Conservation (phyloP, 169 alveolate genomes). For the Plasmodium malariae region DNA sequence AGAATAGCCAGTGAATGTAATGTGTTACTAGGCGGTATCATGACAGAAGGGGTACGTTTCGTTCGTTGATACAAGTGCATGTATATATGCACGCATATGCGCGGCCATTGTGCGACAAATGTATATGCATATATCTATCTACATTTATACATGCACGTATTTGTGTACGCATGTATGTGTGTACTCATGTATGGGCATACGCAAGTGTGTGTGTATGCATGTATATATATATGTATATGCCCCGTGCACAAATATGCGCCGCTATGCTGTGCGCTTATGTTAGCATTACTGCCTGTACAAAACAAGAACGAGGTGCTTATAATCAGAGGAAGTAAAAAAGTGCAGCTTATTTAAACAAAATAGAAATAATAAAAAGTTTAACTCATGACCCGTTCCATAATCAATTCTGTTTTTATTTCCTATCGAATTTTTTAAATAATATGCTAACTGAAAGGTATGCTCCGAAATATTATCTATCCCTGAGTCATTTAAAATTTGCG, state of each 20-base stretch:
- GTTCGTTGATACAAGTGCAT: not conserved
- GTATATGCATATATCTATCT: not conserved
- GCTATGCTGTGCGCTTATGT: too few species aligned
- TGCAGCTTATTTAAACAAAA: slow-evolving; percentile 81
- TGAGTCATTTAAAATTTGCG: slow-evolving; percentile 53
- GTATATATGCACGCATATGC: not conserved
- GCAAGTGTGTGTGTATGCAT: not conserved
- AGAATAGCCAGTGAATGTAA: not conserved
- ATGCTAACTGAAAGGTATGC: slow-evolving; percentile 69
- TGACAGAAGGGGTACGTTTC: too few species aligned
- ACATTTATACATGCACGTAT: not conserved
- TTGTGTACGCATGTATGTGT: not conserved
- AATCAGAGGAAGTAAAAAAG: slow-evolving; percentile 51
- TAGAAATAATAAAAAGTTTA: slow-evolving; percentile 90
- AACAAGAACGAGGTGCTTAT: slow-evolving; percentile 79
- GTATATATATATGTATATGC: not conserved
- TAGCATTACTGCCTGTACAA: slow-evolving; percentile 73
- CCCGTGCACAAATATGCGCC: not conserved
- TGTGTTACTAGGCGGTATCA: too few species aligned
- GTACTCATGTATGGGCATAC: not conserved
- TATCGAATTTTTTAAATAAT: slow-evolving; percentile 91
- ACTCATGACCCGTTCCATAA: slow-evolving; percentile 98
- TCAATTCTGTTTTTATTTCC: slow-evolving; percentile 96
- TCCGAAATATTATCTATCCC: slow-evolving; percentile 79
- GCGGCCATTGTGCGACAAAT: not conserved